Percentiles rank a stretch among this genome's conserved stretches.
These are phyloP conservation scores for Suaeda aralocaspica DNA, from an alignment of 148 eudicot genomes.

Conservation along the genomic window DNA sequence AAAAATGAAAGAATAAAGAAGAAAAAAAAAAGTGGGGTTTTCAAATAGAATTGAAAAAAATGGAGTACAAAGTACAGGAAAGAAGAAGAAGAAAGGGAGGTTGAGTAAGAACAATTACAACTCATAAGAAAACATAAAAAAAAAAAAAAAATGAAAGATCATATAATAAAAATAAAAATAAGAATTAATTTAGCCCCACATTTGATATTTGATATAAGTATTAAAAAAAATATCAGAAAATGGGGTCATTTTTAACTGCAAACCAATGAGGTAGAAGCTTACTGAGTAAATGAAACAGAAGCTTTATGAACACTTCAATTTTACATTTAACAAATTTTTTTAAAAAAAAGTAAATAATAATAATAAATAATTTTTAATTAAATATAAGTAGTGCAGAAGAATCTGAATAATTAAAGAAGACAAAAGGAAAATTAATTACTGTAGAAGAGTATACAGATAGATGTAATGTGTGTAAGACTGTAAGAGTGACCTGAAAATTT, in stretches of 20 bases:
- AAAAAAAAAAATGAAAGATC: neutral
- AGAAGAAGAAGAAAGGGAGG: neutral
- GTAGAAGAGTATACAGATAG: no score
- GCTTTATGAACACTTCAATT: constrained; percentile 12
- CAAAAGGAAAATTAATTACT: no score
- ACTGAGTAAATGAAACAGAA: constrained; percentile 11
- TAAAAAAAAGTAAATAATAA: no score
- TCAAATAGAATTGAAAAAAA: neutral
- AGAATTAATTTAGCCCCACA: constrained; percentile 10
- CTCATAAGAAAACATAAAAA: constrained; percentile 22
- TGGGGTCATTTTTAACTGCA: constrained; percentile 10
- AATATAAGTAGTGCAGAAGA: no score
- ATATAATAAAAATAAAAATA: neutral
- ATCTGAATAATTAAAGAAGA: constrained; percentile 25
- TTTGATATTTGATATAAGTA: no score
- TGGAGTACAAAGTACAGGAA: neutral
- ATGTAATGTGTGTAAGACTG: no score
- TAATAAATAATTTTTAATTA: no score
- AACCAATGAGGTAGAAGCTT: constrained; percentile 23
- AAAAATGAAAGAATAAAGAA: neutral
- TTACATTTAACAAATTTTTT: no score
- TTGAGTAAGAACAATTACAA: constrained; percentile 2
- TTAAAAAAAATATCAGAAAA: neutral
- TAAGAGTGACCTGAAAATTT: no score
- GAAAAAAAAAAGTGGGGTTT: constrained; percentile 10